phyloP scores from a whole-genome alignment of 768 basidiomycete species.

The Boletus rufocinnamomeus region DNA sequence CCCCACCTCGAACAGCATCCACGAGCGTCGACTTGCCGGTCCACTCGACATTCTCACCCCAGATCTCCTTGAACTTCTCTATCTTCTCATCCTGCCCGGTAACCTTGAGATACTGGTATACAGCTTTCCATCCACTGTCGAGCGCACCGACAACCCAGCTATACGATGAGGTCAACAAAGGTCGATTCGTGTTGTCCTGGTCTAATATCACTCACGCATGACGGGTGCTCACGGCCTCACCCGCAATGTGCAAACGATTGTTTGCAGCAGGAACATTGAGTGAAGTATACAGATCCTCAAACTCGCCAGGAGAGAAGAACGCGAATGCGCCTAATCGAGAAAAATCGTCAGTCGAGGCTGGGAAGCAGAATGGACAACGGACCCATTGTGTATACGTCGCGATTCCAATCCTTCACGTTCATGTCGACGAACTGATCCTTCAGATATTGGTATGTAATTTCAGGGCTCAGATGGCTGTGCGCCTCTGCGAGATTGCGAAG shows the following conservation, averaged over 20 bases:
- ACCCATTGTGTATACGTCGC: conserved; percentile 39
- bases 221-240: conserved; percentile 17
- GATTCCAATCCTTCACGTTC: conserved; percentile 38
- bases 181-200: conserved; percentile 22
- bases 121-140: conserved; percentile 39
- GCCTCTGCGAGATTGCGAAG: conserved; percentile 27
- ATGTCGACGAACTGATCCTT: conserved; percentile 23
- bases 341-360: neutral
- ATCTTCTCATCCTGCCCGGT: conserved; percentile 12
- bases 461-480: conserved; percentile 13
- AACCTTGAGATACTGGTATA: conserved; percentile 28
- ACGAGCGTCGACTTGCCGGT: neutral
- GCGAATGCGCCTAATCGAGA: conserved; percentile 40
- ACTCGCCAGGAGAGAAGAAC: conserved; percentile 43
- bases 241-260: conserved; percentile 19
- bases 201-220: conserved; percentile 13
- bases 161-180: neutral
- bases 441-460: conserved; percentile 24
- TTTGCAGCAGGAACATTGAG: conserved; percentile 35
- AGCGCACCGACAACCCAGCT: conserved; percentile 45
- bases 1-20: neutral
- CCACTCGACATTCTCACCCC: conserved; percentile 39
- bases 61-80: conserved; percentile 25
- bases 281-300: conserved; percentile 33
- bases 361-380: neutral